A percentile compares a stretch with the other conserved stretches of the same genome.
Conservation (phyloP, 257 asterid genomes). For the Ballota nigra region DNA sequence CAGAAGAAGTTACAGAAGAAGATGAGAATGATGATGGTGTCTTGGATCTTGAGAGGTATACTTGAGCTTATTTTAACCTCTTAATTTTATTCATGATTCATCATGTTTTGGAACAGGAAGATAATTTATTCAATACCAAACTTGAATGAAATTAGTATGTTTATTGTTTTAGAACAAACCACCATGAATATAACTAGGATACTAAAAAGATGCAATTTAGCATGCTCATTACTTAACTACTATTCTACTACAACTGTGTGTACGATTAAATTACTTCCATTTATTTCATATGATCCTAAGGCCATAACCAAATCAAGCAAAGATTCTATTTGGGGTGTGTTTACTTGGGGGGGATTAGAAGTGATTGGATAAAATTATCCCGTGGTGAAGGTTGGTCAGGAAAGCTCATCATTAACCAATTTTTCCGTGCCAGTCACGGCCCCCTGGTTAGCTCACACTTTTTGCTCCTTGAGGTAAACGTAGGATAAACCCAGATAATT, state of each 20-base stretch:
- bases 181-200: neutral
- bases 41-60: conserved; percentile 41
- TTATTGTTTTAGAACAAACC: neutral
- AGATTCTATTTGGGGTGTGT: neutral
- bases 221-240: neutral
- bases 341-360: neutral
- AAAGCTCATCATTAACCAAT: neutral
- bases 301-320: neutral
- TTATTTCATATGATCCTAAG: neutral
- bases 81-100: neutral
- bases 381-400: neutral
- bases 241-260: neutral
- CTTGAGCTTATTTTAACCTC: neutral
- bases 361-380: neutral
- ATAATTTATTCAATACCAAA: neutral
- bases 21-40: conserved; percentile 29
- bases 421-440: neutral
- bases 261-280: neutral
- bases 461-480: neutral
- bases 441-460: neutral
- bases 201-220: neutral
- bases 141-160: no score
- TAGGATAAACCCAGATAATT: neutral
- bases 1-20: conserved; percentile 21
- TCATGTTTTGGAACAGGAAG: neutral